Percentiles rank a stretch among this genome's conserved stretches.
These are phyloP conservation scores for Aspergillus alliaceus DNA, from an alignment of 2,329 filamentous ascomycete species.

Conservation along the genomic window DNA sequence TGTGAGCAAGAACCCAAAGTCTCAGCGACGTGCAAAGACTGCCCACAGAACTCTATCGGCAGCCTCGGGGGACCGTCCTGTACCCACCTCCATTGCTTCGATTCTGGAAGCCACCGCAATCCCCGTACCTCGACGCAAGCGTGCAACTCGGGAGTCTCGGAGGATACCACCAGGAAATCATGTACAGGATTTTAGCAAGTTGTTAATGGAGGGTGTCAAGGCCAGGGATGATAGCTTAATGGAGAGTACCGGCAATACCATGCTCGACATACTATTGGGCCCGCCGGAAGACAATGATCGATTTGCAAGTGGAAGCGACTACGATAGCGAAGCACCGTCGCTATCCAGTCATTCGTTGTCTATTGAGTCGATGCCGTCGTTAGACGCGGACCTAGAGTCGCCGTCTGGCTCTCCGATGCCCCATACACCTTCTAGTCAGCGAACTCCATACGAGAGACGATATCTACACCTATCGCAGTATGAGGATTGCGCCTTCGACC, in stretches of 20 bases:
- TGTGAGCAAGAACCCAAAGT: constrained; percentile 18
- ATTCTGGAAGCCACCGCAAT: constrained; percentile 61
- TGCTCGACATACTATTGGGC: constrained; percentile 57
- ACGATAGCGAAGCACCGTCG: constrained; percentile 43
- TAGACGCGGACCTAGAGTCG: constrained; percentile 51
- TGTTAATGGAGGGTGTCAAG: constrained; percentile 53
- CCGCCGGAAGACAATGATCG: constrained; percentile 49
- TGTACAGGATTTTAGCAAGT: constrained; percentile 54
- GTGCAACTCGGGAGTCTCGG: constrained; percentile 40
- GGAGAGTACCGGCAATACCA: constrained; percentile 43
- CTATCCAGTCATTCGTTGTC: constrained; percentile 54
- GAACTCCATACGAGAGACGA: constrained; percentile 40
- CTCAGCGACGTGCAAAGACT: constrained; percentile 18
- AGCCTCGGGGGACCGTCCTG: constrained; percentile 39
- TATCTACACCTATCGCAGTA: constrained; percentile 51
- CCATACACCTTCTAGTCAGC: constrained; percentile 41
- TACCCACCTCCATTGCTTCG: constrained; percentile 58
- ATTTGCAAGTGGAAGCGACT: constrained; percentile 41
- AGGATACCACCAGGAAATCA: constrained; percentile 42
- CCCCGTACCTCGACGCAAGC: constrained; percentile 49
- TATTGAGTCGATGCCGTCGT: constrained; percentile 58
- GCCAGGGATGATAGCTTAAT: constrained; percentile 51
- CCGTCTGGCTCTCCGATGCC: constrained; percentile 47
- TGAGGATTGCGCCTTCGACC: constrained; percentile 57
- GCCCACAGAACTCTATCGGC: constrained; percentile 27